Evolutionary conservation across 192 early-diverging fungal species (phyloP).

Genomic region (Chytriomyces sp.): DNA sequence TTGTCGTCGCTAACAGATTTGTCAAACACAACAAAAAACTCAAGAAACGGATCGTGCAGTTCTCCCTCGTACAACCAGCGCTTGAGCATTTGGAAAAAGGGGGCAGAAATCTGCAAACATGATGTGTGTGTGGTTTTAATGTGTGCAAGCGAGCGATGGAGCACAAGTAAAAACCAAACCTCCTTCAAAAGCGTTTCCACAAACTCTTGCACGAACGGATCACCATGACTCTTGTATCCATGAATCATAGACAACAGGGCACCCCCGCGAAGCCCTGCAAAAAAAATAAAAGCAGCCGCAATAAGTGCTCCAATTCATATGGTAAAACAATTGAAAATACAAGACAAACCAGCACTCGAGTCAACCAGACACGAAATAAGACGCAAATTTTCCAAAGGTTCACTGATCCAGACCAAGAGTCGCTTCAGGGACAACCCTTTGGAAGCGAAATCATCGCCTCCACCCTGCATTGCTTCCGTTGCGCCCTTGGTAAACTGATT

Average conservation of each 20-base stretch:
- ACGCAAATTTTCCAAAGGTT: slow-evolving; percentile 74
- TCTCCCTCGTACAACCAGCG: slow-evolving; percentile 95
- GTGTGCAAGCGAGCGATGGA: not conserved
- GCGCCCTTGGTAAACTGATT: slow-evolving; percentile 56
- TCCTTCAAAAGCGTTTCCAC: slow-evolving; percentile 73
- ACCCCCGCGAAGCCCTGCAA: slow-evolving; percentile 63
- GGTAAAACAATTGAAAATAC: not conserved
- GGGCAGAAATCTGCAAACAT: slow-evolving; percentile 61
- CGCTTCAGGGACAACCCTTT: slow-evolving; percentile 78
- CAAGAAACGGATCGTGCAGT: slow-evolving; percentile 85
- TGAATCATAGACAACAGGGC: slow-evolving; percentile 75
- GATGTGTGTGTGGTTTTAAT: not conserved
- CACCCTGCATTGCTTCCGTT: slow-evolving; percentile 33
- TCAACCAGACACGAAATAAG: slow-evolving; percentile 75
- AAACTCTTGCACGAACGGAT: slow-evolving; percentile 83
- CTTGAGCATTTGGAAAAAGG: slow-evolving; percentile 89
- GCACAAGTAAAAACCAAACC: slow-evolving; percentile 36
- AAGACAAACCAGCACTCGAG: slow-evolving; percentile 16
- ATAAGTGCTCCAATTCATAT: too few species aligned
- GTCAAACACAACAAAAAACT: slow-evolving; percentile 84
- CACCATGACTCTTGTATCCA: slow-evolving; percentile 85
- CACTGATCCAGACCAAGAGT: slow-evolving; percentile 82
- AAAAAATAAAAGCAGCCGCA: not conserved
- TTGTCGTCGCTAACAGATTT: slow-evolving; percentile 61
- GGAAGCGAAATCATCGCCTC: slow-evolving; percentile 28